Evolutionary conservation across 345 rosid species (phyloP), one percentile per base, ranked within the genome.

Genomic region (Mercurialis annua): DNA sequence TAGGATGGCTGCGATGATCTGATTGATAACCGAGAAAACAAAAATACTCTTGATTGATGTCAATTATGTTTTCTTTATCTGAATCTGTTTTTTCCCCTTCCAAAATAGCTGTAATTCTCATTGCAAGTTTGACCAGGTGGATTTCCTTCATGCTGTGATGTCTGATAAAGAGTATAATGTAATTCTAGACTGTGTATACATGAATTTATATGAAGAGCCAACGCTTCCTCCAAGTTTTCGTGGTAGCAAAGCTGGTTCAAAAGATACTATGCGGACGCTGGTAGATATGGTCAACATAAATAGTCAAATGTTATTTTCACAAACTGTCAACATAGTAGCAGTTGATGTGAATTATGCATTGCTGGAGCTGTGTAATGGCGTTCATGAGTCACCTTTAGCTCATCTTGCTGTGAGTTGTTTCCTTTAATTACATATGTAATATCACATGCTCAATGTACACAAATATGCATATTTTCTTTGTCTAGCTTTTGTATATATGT

Each of bases 201-300:
- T 83, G 87, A 94, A 94, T 82, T 73, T 94, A 69, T 69, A 59
- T 81, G 99, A 94, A 82, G 87, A 76, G 67, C 95, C 99, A 62
- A 91, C 69, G 69, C 90, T 89, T 66, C 99, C 98, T 70, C 92
- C 95, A 71, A 86, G 84, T 75, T 94, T 94, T 73, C 99, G 98
- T 62, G 96, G 87, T 57, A 56, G 85, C 83, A 76, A 81, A 76
- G 84, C 88, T 77, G 87, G 71, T 72, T 81, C 96, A 62, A 80
- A 82, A 76, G 96, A 87, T 74, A 77, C 95, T 70, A 85, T 94
- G 92, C 81, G 83, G 55, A 71, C 83, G 65, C 82, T 94, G 75
- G 99, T 79, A n/a, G 99, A 91, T 80, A 91, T 86, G 80, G 97
- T 94, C 68, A 94, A 87, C 78, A 67, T 83, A 82, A 94, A 94